Conservation (phyloP, 306 rosid genomes). For the Corylus avellana region DNA sequence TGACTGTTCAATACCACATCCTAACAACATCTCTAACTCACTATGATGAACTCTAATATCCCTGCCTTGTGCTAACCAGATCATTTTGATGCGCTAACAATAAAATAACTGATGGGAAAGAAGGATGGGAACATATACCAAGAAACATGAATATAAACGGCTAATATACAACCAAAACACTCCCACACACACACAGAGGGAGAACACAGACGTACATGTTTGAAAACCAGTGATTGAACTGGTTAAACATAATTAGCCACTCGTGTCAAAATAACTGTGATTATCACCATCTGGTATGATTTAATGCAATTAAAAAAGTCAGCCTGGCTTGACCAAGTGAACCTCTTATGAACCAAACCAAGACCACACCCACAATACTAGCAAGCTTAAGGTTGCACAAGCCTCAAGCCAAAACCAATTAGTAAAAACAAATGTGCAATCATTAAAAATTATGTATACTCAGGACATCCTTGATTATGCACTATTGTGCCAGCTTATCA, state of each 20-base stretch:
- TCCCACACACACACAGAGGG: neutral
- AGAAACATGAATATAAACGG: neutral
- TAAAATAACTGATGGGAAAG: neutral
- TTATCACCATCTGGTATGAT: neutral
- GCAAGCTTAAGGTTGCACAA: neutral
- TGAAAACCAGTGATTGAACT: neutral
- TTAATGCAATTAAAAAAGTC: neutral
- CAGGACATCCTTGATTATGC: neutral
- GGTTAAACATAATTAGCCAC: neutral
- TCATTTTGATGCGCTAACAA: neutral
- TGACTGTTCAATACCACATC: slow-evolving; percentile 1
- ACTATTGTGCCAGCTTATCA: neutral
- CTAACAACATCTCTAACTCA: slow-evolving; percentile 2
- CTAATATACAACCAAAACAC: neutral
- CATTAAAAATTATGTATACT: neutral
- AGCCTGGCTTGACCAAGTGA: slow-evolving; percentile 1
- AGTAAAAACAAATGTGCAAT: neutral
- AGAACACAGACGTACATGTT: neutral
- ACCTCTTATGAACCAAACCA: neutral
- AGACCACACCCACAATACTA: neutral
- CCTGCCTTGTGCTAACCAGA: neutral
- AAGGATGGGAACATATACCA: neutral
- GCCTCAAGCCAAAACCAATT: neutral
- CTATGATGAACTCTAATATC: neutral
- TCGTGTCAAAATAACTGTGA: neutral